Base-by-base conservation (phyloP, 129 eudicot genomes). In the Tagetes erecta region DNA sequence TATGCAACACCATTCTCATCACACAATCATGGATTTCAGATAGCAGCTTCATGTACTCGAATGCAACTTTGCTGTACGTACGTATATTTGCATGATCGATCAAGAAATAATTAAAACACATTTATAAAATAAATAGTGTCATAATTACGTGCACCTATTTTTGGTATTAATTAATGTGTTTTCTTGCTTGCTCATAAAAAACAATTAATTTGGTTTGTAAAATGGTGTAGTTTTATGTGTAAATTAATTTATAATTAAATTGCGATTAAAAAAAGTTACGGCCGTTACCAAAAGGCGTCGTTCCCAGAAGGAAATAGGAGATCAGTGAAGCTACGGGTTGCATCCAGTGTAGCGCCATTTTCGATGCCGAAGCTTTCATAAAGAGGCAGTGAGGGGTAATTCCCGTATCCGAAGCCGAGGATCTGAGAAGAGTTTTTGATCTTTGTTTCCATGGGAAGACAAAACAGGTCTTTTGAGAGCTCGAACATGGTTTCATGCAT, bases 231-330 rank as follows among this genome's bases (percentile, higher is more conserved):
- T 20, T 20, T 20, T 20, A 20, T 20, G 27, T 20, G 27, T 20
- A 20, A 20, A 20, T 20, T 20, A 20, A 20, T 20, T 20, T 20
- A 20, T 20, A 20, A 20, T 20, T 20, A 20, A 20, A 20, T 20
- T 20, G 27, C 27, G 27, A 20, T 20, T 20, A 20, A 20, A 20
- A 20, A 20, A 20, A 20, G 27, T 20, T 20, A 20, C 27, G 27
- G 27, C 27, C 27, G 27, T 39, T 86, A 86, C 96, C 92, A 69
- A 68, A 89, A 86, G 33, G 13, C 59, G 0, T 57, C 8, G 44
- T 86, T 84, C n/a, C 87, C 96, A 9, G 78, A 66, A 62, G 92
- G 88, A 86, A 88, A 91, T 70, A 88, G 77, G 81, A 88, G 78
- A 51, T 84, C 53, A 7, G 88, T 77, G 77, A 91, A 88, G 11